phyloP scores from a whole-genome alignment of 106 monocot species.

The Xerophyta viscosa region DNA sequence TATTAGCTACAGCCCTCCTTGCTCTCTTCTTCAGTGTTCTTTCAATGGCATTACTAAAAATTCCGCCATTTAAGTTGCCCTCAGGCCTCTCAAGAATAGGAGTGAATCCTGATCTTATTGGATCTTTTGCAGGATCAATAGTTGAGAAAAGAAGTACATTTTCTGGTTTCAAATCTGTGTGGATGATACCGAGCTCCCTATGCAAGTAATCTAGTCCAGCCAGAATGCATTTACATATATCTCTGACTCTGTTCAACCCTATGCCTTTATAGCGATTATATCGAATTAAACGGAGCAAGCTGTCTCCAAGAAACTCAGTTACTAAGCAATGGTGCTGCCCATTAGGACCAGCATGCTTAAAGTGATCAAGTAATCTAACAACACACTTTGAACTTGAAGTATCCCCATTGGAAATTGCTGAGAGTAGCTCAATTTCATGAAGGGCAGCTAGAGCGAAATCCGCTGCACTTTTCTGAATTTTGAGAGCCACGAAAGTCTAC shows the following conservation, averaged over 20 bases:
- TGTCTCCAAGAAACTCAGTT: conserved; percentile 79
- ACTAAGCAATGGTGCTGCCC: conserved; percentile 86
- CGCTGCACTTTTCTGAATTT: conserved; percentile 87
- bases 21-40: conserved; percentile 69
- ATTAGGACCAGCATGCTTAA: conserved; percentile 91
- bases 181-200: conserved; percentile 69
- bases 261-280: conserved; percentile 81
- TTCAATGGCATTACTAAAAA: conserved; percentile 31
- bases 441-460: conserved; percentile 75
- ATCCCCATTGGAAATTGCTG: conserved; percentile 68
- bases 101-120: conserved; percentile 46
- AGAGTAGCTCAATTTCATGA: conserved; percentile 79
- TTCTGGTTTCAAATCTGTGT: conserved; percentile 88
- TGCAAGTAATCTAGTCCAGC: conserved; percentile 83
- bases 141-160: conserved; percentile 85
- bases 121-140: conserved; percentile 87
- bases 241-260: conserved; percentile 52
- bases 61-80: conserved; percentile 32
- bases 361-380: conserved; percentile 59
- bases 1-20: conserved; percentile 57
- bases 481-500: conserved; percentile 85
- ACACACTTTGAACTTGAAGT: conserved; percentile 65
- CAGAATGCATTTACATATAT: conserved; percentile 63
- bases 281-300: conserved; percentile 66
- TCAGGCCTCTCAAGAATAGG: conserved; percentile 74